Evolutionary conservation across 1,284 basidiomycete species (phyloP).

Genomic region (Neonothopanus nambi): DNA sequence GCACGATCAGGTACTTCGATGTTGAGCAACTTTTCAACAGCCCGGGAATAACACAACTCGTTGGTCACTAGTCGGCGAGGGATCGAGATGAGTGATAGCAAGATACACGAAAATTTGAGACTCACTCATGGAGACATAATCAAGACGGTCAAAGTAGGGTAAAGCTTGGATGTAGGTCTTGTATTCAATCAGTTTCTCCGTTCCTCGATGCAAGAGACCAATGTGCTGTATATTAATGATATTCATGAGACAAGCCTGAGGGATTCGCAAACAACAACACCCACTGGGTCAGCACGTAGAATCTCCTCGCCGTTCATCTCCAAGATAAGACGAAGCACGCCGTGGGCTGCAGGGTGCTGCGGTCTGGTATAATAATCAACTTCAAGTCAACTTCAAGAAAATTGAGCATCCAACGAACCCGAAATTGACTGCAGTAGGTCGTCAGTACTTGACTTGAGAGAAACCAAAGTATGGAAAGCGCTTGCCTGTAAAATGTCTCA

Average conservation of each 20-base stretch:
- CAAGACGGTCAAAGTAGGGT: slow-evolving; percentile 99
- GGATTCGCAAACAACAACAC: slow-evolving; percentile 27
- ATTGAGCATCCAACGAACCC: slow-evolving; percentile 50
- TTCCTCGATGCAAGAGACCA: slow-evolving; percentile 95
- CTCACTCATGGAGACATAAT: slow-evolving; percentile 99
- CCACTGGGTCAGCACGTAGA: slow-evolving; percentile 84
- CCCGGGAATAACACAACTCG: slow-evolving; percentile 94
- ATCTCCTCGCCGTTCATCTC: slow-evolving; percentile 98
- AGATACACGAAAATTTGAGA: slow-evolving; percentile 15
- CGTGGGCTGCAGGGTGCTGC: slow-evolving; percentile 98
- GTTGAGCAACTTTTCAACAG: slow-evolving; percentile 98
- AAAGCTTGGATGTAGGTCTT: slow-evolving; percentile 98
- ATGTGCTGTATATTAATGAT: slow-evolving; percentile 66
- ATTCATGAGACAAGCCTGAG: slow-evolving; percentile 8
- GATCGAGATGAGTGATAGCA: neutral
- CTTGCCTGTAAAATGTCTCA: slow-evolving; percentile 91
- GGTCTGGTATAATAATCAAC: slow-evolving; percentile 50
- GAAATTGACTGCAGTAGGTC: slow-evolving; percentile 74
- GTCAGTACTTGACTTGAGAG: slow-evolving; percentile 11
- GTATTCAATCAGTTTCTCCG: slow-evolving; percentile 99
- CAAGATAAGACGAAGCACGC: slow-evolving; percentile 96
- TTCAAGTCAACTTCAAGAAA: neutral
- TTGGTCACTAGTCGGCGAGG: slow-evolving; percentile 78
- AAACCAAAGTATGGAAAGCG: slow-evolving; percentile 19
- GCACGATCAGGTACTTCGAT: slow-evolving; percentile 98